Evolutionary conservation across 768 basidiomycete species (phyloP).

Genomic region (Suillus variegatus): DNA sequence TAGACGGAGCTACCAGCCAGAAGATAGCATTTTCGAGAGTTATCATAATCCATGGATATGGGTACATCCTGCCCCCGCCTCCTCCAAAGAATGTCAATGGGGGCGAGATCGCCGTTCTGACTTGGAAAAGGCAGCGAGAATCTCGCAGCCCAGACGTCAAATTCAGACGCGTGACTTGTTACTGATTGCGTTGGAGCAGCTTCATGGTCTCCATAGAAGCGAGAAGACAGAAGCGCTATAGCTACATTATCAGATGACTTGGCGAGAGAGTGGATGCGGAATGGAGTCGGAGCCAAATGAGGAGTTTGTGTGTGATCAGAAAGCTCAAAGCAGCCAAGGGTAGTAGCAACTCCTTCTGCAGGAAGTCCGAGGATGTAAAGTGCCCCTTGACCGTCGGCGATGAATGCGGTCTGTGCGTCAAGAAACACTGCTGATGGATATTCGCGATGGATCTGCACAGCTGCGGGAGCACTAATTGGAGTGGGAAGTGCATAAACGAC

Average conservation of each 20-base stretch:
- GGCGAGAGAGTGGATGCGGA: conserved; percentile 40
- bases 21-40: conserved; percentile 47
- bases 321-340: conserved; percentile 57
- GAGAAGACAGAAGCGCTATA: conserved; percentile 60
- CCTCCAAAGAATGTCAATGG: conserved; percentile 66
- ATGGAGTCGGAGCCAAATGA: conserved; percentile 36
- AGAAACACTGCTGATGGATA: conserved; percentile 74
- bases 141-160: conserved; percentile 66
- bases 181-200: conserved; percentile 17
- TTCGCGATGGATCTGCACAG: conserved; percentile 52
- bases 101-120: conserved; percentile 29
- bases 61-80: conserved; percentile 74
- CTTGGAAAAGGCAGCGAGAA: conserved; percentile 46
- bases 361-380: conserved; percentile 60
- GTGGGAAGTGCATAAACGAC: conserved; percentile 62
- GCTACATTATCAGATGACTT: conserved; percentile 38
- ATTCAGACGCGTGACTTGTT: conserved; percentile 37
- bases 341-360: conserved; percentile 38
- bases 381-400: conserved; percentile 71
- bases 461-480: conserved; percentile 44
- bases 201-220: conserved; percentile 39
- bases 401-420: conserved; percentile 47
- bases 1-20: conserved; percentile 62
- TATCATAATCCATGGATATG: conserved; percentile 51
- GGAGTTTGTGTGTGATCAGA: conserved; percentile 17